Base-by-base conservation (phyloP, 139 green algal species). In the Chloropicon primus region DNA sequence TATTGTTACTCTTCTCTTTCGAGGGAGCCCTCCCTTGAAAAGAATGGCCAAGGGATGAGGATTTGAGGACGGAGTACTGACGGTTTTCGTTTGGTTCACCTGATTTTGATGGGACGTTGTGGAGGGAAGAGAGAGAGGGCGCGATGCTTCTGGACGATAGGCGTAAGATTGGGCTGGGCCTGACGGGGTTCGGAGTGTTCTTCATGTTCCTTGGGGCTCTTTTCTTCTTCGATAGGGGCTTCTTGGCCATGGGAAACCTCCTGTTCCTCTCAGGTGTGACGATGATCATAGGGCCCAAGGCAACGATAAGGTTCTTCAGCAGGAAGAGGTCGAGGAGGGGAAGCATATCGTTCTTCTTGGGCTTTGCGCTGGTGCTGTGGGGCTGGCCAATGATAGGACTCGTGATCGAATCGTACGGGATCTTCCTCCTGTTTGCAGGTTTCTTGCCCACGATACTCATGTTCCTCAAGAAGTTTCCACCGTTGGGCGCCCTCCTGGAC, bases 211-310 rank as follows among this genome's bases (percentile, higher is more conserved):
- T 99, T 1, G 95, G 95, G 1, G 90, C 98, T 25, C 29, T 98
- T 0, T 89, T 99, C 72, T 94, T 99, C 80, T 98, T 99, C 82
- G 95, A 99, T 80, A 90, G 88, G 28, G 93, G 91, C 0, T 85
- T 99, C 2, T 87, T 99, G 17, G 92, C 95, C 1, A 97, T 99
- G 91, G 95, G 95, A 2, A 99, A 98, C 74, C 74, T 97, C 3
- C 79, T 98, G 5, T 98, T 98, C 75, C 75, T 98, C 0, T 86
- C 86, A 0, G 94, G 94, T 1, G 87, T 98, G 28, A 86, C 86
- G 0, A 85, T 94, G 0, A 98, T 93, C 2, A 98, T 98, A 54
- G 94, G 94, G 0, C 81, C 90, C 3, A 76, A 87, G 74, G 85
- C 89, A 2, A 95, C 93, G 1, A 2, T 95, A 0, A 83, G 85